Evolutionary conservation across 2,329 filamentous ascomycete species (phyloP), one percentile per base, ranked within the genome.

Genomic region (Penicillium expansum): DNA sequence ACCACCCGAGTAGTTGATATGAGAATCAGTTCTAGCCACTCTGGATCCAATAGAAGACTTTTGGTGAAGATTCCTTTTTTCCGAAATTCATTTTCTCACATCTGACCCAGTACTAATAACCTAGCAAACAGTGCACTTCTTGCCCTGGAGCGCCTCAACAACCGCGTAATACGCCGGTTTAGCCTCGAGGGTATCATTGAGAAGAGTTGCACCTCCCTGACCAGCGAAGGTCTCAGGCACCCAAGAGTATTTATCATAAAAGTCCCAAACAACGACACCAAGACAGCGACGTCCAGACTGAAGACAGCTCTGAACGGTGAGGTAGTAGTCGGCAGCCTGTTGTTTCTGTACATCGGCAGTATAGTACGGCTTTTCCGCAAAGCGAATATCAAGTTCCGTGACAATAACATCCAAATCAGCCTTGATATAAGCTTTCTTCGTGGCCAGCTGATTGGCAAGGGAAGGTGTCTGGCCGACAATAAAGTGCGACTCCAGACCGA

Each of bases 151-250:
- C 14, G 62, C 67, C 20, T 67, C 62, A 16, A 58, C 66, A 20
- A 66, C 58, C 35, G 64, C 63, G 49, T 68, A 69, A 52, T 73
- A 76, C 37, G 73, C 74, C 20, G 73, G 70, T 70, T 79, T 79
- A 63, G 72, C 76, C 62, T 70, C 56, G 48, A 75, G 66, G 42
- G 77, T 72, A 35, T 73, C 69, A 53, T 78, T 74, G 71, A 74
- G 80, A 7, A 77, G 59, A 37, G 71, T 62, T 2, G 75, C 74
- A 29, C 64, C 63, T 30, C 73, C 75, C 53, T 74, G 65, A 2
- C 67, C 73, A 13, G 62, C 57, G 58, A 77, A 76, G 8, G 67
- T 64, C 9, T 61, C 57, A 1, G 76, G 74, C 18, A 77, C 71
- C 75, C 76, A 77, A 13, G 69, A 74, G 57, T 72, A 75, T 52